phyloP scores from a whole-genome alignment of 805 yeast species.

The Candida stauntonica region DNA sequence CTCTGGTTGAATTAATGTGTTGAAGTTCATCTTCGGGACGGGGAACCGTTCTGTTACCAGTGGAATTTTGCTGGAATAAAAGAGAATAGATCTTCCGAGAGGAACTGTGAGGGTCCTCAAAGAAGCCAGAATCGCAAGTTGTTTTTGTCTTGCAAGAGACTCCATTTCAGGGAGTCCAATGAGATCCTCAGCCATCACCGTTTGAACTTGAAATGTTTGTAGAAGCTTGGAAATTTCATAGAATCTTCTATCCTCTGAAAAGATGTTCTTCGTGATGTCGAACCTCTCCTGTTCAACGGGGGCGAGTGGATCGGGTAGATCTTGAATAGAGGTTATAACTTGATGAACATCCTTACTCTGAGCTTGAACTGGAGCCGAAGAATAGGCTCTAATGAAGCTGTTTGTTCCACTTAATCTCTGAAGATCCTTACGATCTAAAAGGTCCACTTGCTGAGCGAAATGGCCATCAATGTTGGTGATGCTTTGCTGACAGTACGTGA shows the following conservation, averaged over 20 bases:
- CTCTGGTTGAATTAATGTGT: constrained; percentile 59
- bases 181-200: constrained; percentile 32
- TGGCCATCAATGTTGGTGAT: constrained; percentile 46
- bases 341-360: constrained; percentile 39
- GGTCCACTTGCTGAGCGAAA: constrained; percentile 38
- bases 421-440: constrained; percentile 69
- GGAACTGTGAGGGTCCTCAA: constrained; percentile 73
- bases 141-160: constrained; percentile 48
- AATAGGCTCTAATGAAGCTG: not conserved
- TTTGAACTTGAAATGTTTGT: constrained; percentile 65
- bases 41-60: constrained; percentile 81
- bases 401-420: constrained; percentile 20
- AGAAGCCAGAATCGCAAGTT: constrained; percentile 56
- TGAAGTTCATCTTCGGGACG: constrained; percentile 70
- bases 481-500: constrained; percentile 51
- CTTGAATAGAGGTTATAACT: constrained; percentile 34
- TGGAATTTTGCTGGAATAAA: constrained; percentile 66
- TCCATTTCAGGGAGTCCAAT: constrained; percentile 48
- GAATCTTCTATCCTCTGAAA: constrained; percentile 73
- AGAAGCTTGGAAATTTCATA: constrained; percentile 69
- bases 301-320: constrained; percentile 47
- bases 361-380: constrained; percentile 1
- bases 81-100: constrained; percentile 72
- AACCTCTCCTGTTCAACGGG: constrained; percentile 67
- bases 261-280: constrained; percentile 65